A percentile compares a stretch with the other conserved stretches of the same genome.
Evolutionary conservation across 352 stramenopile species (phyloP).

Genomic region (Pythium phragmitis): DNA sequence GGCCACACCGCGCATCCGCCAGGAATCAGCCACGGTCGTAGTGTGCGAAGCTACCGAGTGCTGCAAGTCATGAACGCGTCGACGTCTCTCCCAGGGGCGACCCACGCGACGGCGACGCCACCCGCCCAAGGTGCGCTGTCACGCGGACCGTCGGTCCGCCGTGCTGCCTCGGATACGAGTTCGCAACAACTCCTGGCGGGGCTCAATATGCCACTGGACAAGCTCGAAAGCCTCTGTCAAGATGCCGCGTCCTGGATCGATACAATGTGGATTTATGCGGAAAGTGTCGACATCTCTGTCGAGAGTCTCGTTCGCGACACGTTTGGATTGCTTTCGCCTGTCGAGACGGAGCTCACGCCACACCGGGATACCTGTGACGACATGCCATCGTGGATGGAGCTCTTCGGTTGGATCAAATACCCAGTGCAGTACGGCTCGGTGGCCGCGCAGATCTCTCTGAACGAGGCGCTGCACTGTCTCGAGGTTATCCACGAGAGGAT

Average conservation of each 20-base stretch:
- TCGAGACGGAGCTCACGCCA: neutral
- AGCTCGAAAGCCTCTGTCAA: constrained; percentile 13
- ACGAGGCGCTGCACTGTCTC: constrained; percentile 18
- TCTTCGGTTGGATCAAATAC: constrained; percentile 23
- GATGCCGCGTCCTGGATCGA: constrained; percentile 36
- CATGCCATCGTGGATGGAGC: constrained; percentile 4
- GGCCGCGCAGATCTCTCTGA: constrained; percentile 16
- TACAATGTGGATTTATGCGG: constrained; percentile 33
- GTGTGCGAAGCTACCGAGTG: constrained; percentile 6
- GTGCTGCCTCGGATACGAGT: constrained; percentile 3
- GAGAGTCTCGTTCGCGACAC: constrained; percentile 19
- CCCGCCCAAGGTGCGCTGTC: constrained; percentile 3
- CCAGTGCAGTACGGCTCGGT: constrained; percentile 10
- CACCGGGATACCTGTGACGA: neutral
- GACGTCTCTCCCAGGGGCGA: neutral
- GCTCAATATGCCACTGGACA: constrained; percentile 23
- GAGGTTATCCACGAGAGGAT: constrained; percentile 5
- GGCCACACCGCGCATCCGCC: neutral
- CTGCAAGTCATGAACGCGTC: constrained; percentile 1
- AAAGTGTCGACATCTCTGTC: constrained; percentile 3
- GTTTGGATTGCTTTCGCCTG: constrained; percentile 17
- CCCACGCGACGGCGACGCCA: neutral
- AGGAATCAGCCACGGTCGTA: constrained; percentile 10
- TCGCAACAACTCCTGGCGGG: constrained; percentile 24
- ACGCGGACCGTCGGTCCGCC: constrained; percentile 9